Evolutionary conservation across 257 asterid genomes (phyloP), one percentile per base, ranked within the genome.

Genomic region (Sherardia arvensis): DNA sequence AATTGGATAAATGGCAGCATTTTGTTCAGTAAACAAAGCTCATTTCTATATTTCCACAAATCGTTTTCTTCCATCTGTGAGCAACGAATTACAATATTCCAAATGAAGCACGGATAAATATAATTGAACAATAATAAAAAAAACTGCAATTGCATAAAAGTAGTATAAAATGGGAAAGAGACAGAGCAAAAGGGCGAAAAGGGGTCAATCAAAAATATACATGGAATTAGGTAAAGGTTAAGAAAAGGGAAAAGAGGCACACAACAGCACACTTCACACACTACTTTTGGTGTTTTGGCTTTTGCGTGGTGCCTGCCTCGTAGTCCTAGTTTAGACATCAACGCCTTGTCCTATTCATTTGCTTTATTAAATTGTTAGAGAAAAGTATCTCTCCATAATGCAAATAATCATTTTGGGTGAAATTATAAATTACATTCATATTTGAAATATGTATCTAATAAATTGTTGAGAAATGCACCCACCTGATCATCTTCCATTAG

Each of bases 1-100:
- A 43, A 61, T 51, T 61, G 73, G 73, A 61, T 25, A 29, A 9
- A 25, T 43, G 36, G 28, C 53, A 29, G 53, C 54, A 7, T 36
- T 49, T 5, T 25, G 4, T 22, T 65, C 66, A 68, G 73, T 9
- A 43, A 15, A n/a, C 21, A 43, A 43, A 43, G 51, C 51, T 43
- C 51, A 15, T 14, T 43, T 43, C 21, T 43, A 43, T 15, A 43
- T 43, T 15, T 0, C 51, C 51, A 43, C 51, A 43, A 43, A 17
- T 43, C 4, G 51, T 43, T 43, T 14, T 43, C 51, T 43, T 43
- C 51, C 51, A 43, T 43, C 4, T 43, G 51, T 43, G 51, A 43
- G 0, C 51, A 43, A 43, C 4, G 4, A 17, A 43, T 43, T 43
- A 43, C n/a, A 14, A 43, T 1, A 12, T 5, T 14, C 48, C 48